Evolutionary conservation across 2,329 filamentous ascomycete species (phyloP).

Genomic region (Colletotrichum musicola): DNA sequence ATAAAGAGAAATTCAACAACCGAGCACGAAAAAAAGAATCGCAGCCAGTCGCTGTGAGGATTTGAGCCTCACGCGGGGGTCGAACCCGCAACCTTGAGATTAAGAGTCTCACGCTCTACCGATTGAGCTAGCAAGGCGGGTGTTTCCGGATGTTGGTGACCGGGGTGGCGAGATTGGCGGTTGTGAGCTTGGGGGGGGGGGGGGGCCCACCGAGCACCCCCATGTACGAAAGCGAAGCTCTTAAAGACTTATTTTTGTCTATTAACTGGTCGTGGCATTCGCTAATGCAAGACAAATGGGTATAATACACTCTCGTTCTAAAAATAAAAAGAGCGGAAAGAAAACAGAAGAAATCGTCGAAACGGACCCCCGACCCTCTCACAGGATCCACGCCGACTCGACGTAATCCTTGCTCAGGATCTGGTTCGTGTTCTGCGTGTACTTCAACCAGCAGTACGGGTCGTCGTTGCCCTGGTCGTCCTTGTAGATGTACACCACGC

Average conservation of each 20-base stretch:
- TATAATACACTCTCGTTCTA: constrained; percentile 14
- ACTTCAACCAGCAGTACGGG: constrained; percentile 36
- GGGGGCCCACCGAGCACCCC: too few relatives aligned
- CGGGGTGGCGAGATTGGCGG: background rate
- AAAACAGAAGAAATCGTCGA: background rate
- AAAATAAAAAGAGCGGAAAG: background rate
- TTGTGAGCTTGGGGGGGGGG: background rate
- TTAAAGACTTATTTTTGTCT: too few relatives aligned
- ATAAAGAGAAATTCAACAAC: background rate
- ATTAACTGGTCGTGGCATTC: background rate
- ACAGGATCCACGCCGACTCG: constrained; percentile 34
- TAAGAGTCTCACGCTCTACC: constrained; percentile 82
- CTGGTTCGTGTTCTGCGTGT: constrained; percentile 27
- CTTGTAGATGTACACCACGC: constrained; percentile 26
- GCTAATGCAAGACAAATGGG: constrained; percentile 3
- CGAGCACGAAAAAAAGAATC: background rate
- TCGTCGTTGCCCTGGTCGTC: constrained; percentile 22
- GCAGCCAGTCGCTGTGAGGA: constrained; percentile 35
- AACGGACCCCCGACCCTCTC: background rate
- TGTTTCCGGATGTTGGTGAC: background rate
- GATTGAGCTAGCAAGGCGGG: constrained; percentile 70
- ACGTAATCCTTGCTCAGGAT: constrained; percentile 21
- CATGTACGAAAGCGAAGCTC: too few relatives aligned
- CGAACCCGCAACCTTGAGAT: constrained; percentile 56
- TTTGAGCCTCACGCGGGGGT: constrained; percentile 45